These are phyloP conservation scores for Ligustrum vulgare DNA, from an alignment of 257 asterid genomes.

Conservation along the genomic window DNA sequence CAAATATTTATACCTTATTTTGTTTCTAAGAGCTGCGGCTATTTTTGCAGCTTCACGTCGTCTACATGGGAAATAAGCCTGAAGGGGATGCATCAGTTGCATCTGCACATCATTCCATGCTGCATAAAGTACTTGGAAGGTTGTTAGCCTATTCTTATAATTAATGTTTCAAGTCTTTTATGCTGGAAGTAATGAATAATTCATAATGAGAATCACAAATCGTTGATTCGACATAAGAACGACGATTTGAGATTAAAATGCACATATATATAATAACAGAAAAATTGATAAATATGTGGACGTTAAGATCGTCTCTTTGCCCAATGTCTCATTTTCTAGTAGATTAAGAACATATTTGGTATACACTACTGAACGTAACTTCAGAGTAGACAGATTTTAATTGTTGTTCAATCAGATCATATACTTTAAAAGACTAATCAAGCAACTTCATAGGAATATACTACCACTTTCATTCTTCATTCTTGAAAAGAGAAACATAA, in stretches of 20 bases:
- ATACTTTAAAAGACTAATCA: background rate
- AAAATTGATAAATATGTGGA: background rate
- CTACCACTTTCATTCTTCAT: too few species aligned
- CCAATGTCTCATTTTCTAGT: background rate
- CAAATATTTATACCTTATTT: background rate
- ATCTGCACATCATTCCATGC: constrained; percentile 39
- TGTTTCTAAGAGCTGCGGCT: background rate
- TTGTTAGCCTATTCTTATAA: background rate
- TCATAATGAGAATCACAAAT: too few species aligned
- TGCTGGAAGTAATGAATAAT: too few species aligned
- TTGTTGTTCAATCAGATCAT: background rate
- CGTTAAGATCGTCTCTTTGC: background rate
- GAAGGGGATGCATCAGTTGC: constrained; percentile 32
- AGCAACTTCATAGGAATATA: background rate
- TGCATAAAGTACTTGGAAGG: constrained; percentile 48
- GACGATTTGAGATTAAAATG: too few species aligned
- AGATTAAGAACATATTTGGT: background rate
- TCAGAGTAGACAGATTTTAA: too few species aligned
- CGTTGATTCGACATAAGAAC: too few species aligned
- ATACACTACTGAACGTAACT: too few species aligned
- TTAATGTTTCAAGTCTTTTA: too few species aligned
- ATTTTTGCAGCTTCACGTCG: constrained; percentile 36
- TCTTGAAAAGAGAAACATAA: too few species aligned
- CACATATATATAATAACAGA: too few species aligned
- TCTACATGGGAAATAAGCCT: constrained; percentile 46